Percentiles rank a stretch among this genome's conserved stretches.
phyloP scores from a whole-genome alignment of 2,329 filamentous ascomycete species.

The Lasiodiplodia theobromae region DNA sequence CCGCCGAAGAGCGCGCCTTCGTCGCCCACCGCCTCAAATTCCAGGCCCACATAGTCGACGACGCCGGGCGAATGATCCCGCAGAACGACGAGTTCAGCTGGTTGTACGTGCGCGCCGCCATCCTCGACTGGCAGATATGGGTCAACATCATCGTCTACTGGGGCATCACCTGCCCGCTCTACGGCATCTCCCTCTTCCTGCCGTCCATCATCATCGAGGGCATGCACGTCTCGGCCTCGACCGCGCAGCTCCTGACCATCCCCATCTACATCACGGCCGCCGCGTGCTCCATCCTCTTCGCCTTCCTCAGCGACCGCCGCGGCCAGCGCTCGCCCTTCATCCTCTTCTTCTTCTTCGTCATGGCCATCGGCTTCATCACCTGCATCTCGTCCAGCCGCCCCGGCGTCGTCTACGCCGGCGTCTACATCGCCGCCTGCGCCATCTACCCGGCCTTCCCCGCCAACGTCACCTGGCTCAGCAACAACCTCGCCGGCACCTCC shows the following conservation, averaged over 20 bases:
- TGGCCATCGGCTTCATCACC: conserved; percentile 54
- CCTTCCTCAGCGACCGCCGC: conserved; percentile 38
- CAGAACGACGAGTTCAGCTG: conserved; percentile 15
- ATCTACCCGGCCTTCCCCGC: conserved; percentile 45
- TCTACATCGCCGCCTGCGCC: conserved; percentile 34
- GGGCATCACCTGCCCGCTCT: conserved; percentile 34
- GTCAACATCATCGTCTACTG: conserved; percentile 17
- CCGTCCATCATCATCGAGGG: conserved; percentile 32
- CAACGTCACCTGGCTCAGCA: conserved; percentile 41
- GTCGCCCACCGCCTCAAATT: conserved; percentile 35
- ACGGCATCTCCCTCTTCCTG: conserved; percentile 47
- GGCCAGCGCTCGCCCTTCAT: conserved; percentile 40
- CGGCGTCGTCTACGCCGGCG: conserved; percentile 49
- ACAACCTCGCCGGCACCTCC: conserved; percentile 41
- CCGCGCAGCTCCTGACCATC: conserved; percentile 41
- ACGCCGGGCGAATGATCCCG: conserved; percentile 28
- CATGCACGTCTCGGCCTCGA: conserved; percentile 38
- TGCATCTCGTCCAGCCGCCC: conserved; percentile 47
- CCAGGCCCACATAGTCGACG: conserved; percentile 2
- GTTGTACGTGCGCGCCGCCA: conserved; percentile 7
- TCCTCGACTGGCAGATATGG: conserved; percentile 22
- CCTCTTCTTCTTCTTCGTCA: conserved; percentile 41
- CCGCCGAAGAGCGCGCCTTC: conserved; percentile 38
- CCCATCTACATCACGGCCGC: conserved; percentile 39
- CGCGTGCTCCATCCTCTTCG: conserved; percentile 36